phyloP scores from a whole-genome alignment of 768 basidiomycete genomes.

The Grammothele lineata region DNA sequence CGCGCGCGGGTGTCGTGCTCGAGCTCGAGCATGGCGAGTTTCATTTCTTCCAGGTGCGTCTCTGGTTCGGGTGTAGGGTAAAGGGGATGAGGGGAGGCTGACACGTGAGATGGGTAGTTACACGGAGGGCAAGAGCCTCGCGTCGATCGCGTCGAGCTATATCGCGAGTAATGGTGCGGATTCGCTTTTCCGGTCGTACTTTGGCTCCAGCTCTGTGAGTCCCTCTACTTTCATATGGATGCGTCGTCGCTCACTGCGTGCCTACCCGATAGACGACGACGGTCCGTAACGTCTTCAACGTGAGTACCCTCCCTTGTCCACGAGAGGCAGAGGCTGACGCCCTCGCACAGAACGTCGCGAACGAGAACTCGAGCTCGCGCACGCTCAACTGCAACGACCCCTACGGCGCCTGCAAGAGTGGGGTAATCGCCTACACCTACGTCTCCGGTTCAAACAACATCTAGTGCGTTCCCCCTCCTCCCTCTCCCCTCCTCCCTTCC shows the following conservation, averaged over 20 bases:
- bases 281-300: conserved; percentile 31
- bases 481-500: not conserved
- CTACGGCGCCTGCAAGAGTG: conserved; percentile 27
- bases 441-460: conserved; percentile 41
- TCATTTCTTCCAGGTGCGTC: no score
- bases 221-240: not conserved
- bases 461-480: conserved; percentile 21
- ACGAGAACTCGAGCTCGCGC: conserved; percentile 36
- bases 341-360: conserved; percentile 27
- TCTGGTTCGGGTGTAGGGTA: no score
- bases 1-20: conserved; percentile 39
- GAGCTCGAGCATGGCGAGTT: conserved; percentile 29
- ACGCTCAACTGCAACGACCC: conserved; percentile 41
- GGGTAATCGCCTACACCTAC: conserved; percentile 44
- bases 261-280: not conserved
- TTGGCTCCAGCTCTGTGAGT: conserved; percentile 22
- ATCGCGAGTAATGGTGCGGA: conserved; percentile 35
- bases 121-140: conserved; percentile 38
- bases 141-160: conserved; percentile 30
- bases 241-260: no score
- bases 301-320: no score
- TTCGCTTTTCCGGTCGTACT: conserved; percentile 39
- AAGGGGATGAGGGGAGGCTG: no score
- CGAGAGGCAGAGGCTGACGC: no score
- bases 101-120: no score